Evolutionary conservation across 2,329 filamentous ascomycete species (phyloP).

Genomic region (Penicillium brasilianum): DNA sequence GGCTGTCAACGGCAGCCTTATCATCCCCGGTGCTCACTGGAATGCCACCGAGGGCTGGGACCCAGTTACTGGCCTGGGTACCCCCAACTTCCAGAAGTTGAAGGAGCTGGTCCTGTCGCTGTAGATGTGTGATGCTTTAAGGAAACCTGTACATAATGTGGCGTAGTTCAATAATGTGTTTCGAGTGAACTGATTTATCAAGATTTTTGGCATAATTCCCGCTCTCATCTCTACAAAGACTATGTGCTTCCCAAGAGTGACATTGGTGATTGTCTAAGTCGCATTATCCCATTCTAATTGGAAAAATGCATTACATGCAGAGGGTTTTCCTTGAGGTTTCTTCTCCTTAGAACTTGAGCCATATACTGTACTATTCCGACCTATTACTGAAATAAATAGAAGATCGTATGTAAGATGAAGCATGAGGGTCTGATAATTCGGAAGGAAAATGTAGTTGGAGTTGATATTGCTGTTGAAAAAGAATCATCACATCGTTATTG

Average conservation of each 20-base stretch:
- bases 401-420: no score
- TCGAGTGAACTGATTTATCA: neutral
- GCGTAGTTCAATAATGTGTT: neutral
- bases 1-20: conserved; percentile 26
- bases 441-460: neutral
- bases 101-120: conserved; percentile 29
- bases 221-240: no score
- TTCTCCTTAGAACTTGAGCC: neutral
- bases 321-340: no score
- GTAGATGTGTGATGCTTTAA: neutral
- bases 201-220: neutral
- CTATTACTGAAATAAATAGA: no score
- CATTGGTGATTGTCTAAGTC: no score
- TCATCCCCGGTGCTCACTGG: conserved; percentile 35
- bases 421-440: no score
- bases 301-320: no score
- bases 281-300: no score
- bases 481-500: neutral
- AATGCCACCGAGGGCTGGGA: conserved; percentile 48
- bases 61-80: conserved; percentile 47
- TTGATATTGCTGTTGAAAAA: neutral
- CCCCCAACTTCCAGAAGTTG: conserved; percentile 34
- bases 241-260: no score
- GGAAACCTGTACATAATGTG: neutral
- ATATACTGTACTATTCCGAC: neutral